phyloP scores from a whole-genome alignment of 192 early-diverging fungal species.

The Cladochytrium replicatum region DNA sequence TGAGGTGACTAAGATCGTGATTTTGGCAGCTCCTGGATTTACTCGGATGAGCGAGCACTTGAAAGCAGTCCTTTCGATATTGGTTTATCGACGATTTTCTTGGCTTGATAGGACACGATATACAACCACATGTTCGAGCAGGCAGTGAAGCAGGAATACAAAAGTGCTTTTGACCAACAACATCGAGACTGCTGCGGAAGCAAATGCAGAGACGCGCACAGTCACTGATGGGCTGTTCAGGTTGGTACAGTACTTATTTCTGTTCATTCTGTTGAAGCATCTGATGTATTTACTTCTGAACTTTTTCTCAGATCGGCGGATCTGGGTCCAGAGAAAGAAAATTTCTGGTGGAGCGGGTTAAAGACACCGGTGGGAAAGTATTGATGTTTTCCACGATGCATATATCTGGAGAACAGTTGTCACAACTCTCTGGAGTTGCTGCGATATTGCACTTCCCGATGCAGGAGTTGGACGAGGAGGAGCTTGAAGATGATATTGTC shows the following conservation, averaged over 20 bases:
- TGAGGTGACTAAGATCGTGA: constrained; percentile 87
- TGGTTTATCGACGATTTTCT: no score
- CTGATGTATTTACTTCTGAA: constrained; percentile 1
- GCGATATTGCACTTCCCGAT: constrained; percentile 89
- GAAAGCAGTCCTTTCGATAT: constrained; percentile 36
- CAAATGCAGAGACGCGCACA: constrained; percentile 75
- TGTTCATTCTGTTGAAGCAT: no score
- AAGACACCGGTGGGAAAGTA: constrained; percentile 63
- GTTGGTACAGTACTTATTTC: no score
- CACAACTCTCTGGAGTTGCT: constrained; percentile 90
- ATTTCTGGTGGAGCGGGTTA: constrained; percentile 79
- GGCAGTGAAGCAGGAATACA: constrained; percentile 72
- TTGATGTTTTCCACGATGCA: constrained; percentile 89
- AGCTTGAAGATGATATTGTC: constrained; percentile 11
- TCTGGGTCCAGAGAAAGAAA: constrained; percentile 74
- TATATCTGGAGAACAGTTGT: constrained; percentile 90
- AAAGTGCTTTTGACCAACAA: constrained; percentile 67
- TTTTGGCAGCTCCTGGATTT: constrained; percentile 95
- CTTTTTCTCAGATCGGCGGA: constrained; percentile 61
- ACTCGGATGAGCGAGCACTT: no score
- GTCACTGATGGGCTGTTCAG: constrained; percentile 90
- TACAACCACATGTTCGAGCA: constrained; percentile 76
- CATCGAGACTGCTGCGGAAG: constrained; percentile 72
- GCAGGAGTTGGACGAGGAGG: constrained; percentile 67
- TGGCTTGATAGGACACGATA: constrained; percentile 60